Percentiles rank a stretch among this genome's conserved stretches.
These are phyloP conservation scores for Fusarium nodosum DNA, from an alignment of 2,329 filamentous ascomycete genomes.

Conservation along the genomic window DNA sequence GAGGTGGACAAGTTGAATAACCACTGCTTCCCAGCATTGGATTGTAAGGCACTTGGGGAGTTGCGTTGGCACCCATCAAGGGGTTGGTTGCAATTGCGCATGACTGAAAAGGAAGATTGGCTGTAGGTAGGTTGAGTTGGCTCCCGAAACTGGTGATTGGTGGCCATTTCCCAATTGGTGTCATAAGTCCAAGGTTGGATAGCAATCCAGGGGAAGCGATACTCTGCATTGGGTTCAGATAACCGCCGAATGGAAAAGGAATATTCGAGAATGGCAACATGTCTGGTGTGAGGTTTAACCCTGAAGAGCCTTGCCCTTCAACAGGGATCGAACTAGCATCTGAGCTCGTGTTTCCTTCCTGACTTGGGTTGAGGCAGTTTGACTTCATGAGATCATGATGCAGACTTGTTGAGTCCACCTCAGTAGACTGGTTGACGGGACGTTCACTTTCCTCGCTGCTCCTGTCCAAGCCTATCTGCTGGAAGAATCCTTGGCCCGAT, in stretches of 20 bases:
- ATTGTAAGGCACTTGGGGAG: constrained; percentile 4
- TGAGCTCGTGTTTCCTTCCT: neutral
- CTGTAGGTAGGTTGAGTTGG: constrained; percentile 7
- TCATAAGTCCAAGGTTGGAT: constrained; percentile 15
- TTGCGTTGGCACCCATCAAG: constrained; percentile 2
- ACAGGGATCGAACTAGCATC: neutral
- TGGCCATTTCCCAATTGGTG: constrained; percentile 2
- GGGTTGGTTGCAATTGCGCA: constrained; percentile 5
- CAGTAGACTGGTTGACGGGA: neutral
- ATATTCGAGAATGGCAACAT: constrained; percentile 2
- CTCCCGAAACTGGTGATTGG: constrained; percentile 6
- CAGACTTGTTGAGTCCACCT: neutral
- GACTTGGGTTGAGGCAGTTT: neutral
- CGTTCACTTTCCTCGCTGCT: neutral
- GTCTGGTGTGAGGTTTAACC: neutral
- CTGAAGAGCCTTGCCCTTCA: neutral
- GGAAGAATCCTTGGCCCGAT: neutral
- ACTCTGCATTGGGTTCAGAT: constrained; percentile 2
- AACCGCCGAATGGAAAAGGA: constrained; percentile 3
- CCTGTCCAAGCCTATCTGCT: neutral
- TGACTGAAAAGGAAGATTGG: constrained; percentile 12
- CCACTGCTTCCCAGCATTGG: constrained; percentile 8
- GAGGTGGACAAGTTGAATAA: constrained; percentile 20
- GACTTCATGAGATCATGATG: neutral
- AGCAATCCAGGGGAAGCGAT: constrained; percentile 12